Base-by-base conservation (phyloP, 257 asterid species). In the Echites panduratus region DNA sequence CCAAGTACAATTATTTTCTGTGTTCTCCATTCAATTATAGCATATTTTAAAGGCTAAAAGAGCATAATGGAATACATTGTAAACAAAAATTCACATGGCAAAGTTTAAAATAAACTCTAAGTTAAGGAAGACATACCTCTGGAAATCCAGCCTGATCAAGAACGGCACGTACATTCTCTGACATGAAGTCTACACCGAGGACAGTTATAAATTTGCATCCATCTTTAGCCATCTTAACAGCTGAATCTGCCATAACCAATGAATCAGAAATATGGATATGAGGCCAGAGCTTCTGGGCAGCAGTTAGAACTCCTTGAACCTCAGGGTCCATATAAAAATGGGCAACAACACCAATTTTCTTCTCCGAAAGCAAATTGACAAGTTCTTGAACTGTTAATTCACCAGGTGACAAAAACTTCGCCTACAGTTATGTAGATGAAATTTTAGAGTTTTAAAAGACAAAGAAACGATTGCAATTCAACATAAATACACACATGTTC, bases 291-390 rank as follows among this genome's bases (percentile, higher is more conserved):
- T 92, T 90, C 87, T 85, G 90, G 12, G 99, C 98, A 61, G 98
- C 97, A 50, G 98, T 95, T 81, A 95, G 79, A 77, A 95, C 88
- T 11, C 99, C 99, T 85, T 95, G 99, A 73, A 95, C 98, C 84
- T 95, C 99, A 47, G 99, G 99, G 82, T 95, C 99, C 99, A 95
- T 95, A 89, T 95, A 95, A 83, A 94, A 95, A 76, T 95, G 99
- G 10, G 99, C 97, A 76, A 85, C 99, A 58, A 95, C 84, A 38
- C 99, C 99, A 76, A 92, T 95, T 83, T 87, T 95, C 89, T 90
- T 91, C 89, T 89, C 96, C 88, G 77, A 76, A n/a, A 95, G 92
- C 80, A 89, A 76, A 81, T 76, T 87, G 77, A 85, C 98, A 38
- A 92, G 89, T 84, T 92, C 96, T 78, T 84, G 78, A 75, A 87